A percentile compares a stretch with the other conserved stretches of the same genome.
Conservation (phyloP, 2,329 filamentous ascomycete species). For the Fusarium haematococcum region DNA sequence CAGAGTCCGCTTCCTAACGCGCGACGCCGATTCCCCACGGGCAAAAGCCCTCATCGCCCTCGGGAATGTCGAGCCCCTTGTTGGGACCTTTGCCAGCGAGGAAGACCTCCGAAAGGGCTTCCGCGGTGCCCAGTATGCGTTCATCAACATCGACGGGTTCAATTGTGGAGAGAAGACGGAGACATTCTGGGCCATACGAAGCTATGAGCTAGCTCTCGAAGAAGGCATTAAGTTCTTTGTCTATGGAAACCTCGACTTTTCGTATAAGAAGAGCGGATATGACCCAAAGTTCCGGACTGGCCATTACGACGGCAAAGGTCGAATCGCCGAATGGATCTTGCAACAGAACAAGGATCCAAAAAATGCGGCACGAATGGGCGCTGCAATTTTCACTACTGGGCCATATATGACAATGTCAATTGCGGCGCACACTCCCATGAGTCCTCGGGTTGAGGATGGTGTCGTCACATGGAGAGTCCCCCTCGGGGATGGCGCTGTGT, state of each 20-base stretch:
- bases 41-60: background rate
- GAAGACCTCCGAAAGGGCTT: background rate
- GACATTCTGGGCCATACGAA: slow-evolving; percentile 12
- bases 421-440: background rate
- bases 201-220: slow-evolving; percentile 17
- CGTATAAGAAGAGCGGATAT: slow-evolving; percentile 60
- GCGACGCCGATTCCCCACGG: background rate
- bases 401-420: slow-evolving; percentile 26
- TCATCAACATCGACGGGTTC: background rate
- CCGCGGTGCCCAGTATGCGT: background rate
- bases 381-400: slow-evolving; percentile 9
- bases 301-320: slow-evolving; percentile 62
- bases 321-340: slow-evolving; percentile 59
- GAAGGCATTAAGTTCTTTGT: slow-evolving; percentile 53
- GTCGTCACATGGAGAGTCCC: slow-evolving; percentile 28
- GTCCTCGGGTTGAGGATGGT: background rate
- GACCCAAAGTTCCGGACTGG: slow-evolving; percentile 58
- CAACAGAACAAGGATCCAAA: slow-evolving; percentile 42
- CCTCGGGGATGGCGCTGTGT: background rate
- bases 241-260: slow-evolving; percentile 63
- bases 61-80: background rate
- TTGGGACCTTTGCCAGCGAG: background rate
- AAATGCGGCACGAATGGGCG: slow-evolving; percentile 3
- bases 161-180: slow-evolving; percentile 26
- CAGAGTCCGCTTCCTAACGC: background rate